These are phyloP conservation scores for Moricandia arvensis DNA, from an alignment of 345 rosid species.

Conservation along the genomic window DNA sequence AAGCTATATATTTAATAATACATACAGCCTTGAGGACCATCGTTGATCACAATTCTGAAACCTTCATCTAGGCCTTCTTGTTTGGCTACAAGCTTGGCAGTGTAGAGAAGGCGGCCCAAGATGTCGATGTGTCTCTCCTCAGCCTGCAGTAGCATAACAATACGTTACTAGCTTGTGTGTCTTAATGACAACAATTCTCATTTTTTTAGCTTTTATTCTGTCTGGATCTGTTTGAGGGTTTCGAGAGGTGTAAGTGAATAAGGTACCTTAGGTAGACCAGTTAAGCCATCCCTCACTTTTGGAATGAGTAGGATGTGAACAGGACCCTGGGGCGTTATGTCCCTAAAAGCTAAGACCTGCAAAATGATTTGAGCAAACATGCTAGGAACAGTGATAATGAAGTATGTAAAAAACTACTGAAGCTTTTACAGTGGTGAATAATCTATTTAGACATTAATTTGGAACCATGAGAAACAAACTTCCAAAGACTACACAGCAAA, in stretches of 20 bases:
- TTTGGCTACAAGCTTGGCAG: slow-evolving; percentile 87
- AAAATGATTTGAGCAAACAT: slow-evolving; percentile 1
- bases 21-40: slow-evolving; percentile 87
- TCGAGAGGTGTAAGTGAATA: slow-evolving; percentile 1
- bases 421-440: background rate
- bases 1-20: background rate
- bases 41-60: slow-evolving; percentile 87
- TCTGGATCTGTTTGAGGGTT: background rate
- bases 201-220: background rate
- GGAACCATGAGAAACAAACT: background rate
- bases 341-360: slow-evolving; percentile 89
- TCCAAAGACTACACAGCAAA: background rate
- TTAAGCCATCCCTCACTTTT: slow-evolving; percentile 80
- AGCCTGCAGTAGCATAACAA: slow-evolving; percentile 51
- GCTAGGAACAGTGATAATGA: background rate
- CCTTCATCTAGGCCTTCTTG: slow-evolving; percentile 91
- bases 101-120: slow-evolving; percentile 86
- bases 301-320: slow-evolving; percentile 85
- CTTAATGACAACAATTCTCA: background rate
- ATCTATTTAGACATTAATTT: background rate
- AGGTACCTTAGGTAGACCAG: slow-evolving; percentile 81
- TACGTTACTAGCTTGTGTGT: background rate
- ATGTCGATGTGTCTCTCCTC: slow-evolving; percentile 90
- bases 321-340: slow-evolving; percentile 82
- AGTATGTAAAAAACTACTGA: slow-evolving; percentile 5